Conservation (phyloP, 306 rosid genomes). For the Cucumis melo region DNA sequence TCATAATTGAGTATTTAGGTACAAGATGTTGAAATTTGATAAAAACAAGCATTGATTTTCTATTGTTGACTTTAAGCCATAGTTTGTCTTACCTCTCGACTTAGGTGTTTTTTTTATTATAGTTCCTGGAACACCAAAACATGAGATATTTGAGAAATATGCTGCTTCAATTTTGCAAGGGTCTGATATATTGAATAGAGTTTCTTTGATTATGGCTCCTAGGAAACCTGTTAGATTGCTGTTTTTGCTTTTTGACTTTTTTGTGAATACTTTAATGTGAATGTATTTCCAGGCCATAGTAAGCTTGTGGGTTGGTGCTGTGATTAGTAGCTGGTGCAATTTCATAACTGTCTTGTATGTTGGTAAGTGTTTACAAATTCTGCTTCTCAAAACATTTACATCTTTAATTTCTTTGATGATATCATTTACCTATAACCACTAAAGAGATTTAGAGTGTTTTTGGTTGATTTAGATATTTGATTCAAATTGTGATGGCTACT, state of each 20-base stretch:
- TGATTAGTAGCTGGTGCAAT: conserved; percentile 83
- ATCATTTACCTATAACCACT: too few species aligned
- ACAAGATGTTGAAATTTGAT: background rate
- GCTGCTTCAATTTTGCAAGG: too few species aligned
- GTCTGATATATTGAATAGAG: background rate
- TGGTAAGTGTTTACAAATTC: too few species aligned
- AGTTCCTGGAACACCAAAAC: background rate
- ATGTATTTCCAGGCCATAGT: conserved; percentile 33
- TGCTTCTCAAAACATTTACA: too few species aligned
- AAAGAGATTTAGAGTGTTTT: too few species aligned
- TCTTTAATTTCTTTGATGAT: too few species aligned
- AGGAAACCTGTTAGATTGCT: background rate
- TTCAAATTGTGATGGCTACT: too few species aligned
- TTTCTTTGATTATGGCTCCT: background rate
- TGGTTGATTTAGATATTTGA: too few species aligned
- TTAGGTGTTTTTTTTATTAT: background rate
- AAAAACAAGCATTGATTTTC: background rate
- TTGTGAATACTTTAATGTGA: conserved; percentile 11
- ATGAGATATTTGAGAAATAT: too few species aligned
- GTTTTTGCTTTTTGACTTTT: conserved; percentile 4
- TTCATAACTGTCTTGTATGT: too few species aligned
- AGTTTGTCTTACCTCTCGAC: background rate
- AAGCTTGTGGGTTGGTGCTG: conserved; percentile 65
- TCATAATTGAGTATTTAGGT: background rate
- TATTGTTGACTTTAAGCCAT: background rate